These are phyloP conservation scores for Cardamine resedifolia DNA, from an alignment of 345 rosid genomes.

Conservation along the genomic window DNA sequence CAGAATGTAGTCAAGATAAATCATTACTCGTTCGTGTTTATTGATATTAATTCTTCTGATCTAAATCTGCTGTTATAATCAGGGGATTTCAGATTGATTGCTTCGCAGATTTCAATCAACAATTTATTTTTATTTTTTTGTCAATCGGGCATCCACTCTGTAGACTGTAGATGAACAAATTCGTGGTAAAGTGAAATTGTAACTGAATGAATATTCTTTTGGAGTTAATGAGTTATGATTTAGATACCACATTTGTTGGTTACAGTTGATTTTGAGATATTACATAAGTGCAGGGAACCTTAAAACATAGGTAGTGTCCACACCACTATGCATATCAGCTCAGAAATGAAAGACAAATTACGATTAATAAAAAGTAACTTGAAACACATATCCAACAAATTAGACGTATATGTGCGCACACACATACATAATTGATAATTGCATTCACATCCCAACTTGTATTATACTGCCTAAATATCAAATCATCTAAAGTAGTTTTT, in stretches of 20 bases:
- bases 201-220: not conserved
- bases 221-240: too few species aligned
- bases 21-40: not conserved
- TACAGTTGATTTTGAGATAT: not conserved
- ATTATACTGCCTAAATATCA: conserved; percentile 2
- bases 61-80: not conserved
- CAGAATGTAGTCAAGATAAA: not conserved
- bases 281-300: not conserved
- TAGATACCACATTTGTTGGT: not conserved
- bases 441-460: conserved; percentile 25
- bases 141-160: not conserved
- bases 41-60: not conserved
- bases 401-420: not conserved
- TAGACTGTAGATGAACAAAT: not conserved
- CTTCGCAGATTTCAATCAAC: not conserved
- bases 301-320: not conserved
- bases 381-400: not conserved
- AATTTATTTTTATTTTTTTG: not conserved
- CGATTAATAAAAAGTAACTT: not conserved
- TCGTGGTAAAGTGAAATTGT: not conserved
- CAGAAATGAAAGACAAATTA: not conserved
- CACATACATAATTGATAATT: not conserved
- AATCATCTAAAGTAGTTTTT: not conserved
- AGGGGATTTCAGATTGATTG: not conserved
- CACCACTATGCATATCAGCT: not conserved